Evolutionary conservation across 83 land plant genomes (phyloP), one percentile per base, ranked within the genome.

Genomic region (Diphasiastrum complanatum): DNA sequence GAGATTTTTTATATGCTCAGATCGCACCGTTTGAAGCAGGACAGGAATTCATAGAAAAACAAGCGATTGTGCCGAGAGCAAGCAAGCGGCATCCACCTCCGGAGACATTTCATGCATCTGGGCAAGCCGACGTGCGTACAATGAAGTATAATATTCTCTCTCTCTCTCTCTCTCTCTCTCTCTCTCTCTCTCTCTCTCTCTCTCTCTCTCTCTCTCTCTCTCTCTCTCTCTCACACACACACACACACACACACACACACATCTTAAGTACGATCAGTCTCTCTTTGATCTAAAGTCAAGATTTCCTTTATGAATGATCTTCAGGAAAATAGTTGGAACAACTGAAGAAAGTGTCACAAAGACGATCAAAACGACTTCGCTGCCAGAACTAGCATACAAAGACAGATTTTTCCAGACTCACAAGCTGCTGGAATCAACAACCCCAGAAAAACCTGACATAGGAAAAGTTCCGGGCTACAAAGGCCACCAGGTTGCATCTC

Each of bases 1-100:
- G 68, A 29, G 68, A 65, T 36, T 65, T 37, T 53, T 31, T 65
- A 2, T 65, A 65, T 53, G 68, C 68, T 30, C 68, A 65, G 41
- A 45, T 61, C 20, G 61, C 67, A 29, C 53, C 48, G 11, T 20
- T 16, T 33, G 28, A 63, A 14, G 27, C 43, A 16, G 43, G 28
- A 36, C 31, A 55, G 18, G 59, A 55, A 27, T 30, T 27, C 38
- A 31, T 55, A 11, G 68, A 65, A 19, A 65, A 54, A 47, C 18
- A 12, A 19, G 68, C 64, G 4, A 50, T 65, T 51, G 64, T 38
- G 2, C 68, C 68, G 8, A 61, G 68, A 25, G 56, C 54, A 5
- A 65, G 68, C 61, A 65, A 65, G 64, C 23, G 56, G 46, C 34
- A 47, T 14, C 61, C 68, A 45, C 46, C 68, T 14, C 25, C 23